A percentile compares a stretch with the other conserved stretches of the same genome.
Conservation (phyloP, 495 filamentous ascomycete genomes). For the Choiromyces venosus region DNA sequence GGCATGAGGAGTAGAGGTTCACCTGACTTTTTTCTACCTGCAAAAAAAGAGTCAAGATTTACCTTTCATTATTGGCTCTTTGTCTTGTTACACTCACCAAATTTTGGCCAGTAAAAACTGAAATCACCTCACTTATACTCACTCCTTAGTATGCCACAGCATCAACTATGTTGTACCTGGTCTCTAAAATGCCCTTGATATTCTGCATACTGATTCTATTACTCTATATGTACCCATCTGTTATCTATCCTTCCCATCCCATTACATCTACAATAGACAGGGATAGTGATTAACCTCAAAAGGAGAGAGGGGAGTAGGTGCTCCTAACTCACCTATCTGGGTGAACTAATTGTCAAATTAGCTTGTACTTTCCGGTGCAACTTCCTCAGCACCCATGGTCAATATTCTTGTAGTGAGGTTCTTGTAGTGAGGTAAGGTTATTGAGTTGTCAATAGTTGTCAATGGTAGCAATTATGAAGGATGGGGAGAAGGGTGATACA, state of each 20-base stretch:
- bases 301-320: conserved; percentile 77
- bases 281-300: conserved; percentile 61
- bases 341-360: conserved; percentile 56
- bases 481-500: background rate
- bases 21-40: no score
- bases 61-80: no score
- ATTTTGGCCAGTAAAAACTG: no score
- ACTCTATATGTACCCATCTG: no score
- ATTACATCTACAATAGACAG: no score
- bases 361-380: conserved; percentile 51
- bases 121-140: no score
- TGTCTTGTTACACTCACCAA: no score
- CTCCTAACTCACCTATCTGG: conserved; percentile 67
- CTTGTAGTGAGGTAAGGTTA: background rate
- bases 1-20: no score
- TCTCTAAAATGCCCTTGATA: conserved; percentile 86
- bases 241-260: no score
- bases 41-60: no score
- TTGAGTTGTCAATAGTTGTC: background rate
- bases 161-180: conserved; percentile 90
- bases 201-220: conserved; percentile 81
- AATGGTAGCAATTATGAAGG: background rate
- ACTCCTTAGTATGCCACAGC: conserved; percentile 89
- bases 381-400: conserved; percentile 56
- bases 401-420: no score